Base-by-base conservation (phyloP, 2,329 filamentous ascomycete genomes). In the Beauveria sp. region DNA sequence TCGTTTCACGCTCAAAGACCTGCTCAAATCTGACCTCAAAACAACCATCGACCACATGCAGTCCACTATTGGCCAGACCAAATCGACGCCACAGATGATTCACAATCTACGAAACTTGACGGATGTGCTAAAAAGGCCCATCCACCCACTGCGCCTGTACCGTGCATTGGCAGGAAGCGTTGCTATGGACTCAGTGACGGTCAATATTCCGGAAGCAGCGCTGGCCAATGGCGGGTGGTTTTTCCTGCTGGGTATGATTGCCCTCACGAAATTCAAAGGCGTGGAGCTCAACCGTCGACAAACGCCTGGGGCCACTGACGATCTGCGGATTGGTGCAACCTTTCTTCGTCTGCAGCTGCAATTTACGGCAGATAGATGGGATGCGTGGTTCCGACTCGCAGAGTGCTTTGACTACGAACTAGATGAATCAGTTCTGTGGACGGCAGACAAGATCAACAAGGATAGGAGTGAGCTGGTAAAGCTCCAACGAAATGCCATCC, bases 41-140 rank as follows among this genome's bases (percentile, higher is more conserved):
- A 85, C 82, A 18, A 91, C 92, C 0, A 95, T 99, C 63, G 95
- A 99, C 63, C 92, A 93, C 67, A 91, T 99, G 75, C 93, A 98
- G 71, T 87, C 91, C 66, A 88, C 90, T 5, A 88, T 98, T 60
- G 91, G 91, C 1, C 83, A 84, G 60, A 85, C 88, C 31, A 96
- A 93, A 72, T 85, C 88, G 14, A 89, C 88, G 1, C 85, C 90
- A 5, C 87, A 92, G 64, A 88, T 96, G 74, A 83, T 88, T n/a
- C 88, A 95, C 72, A 99, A 99, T 73, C 82, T 91, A 61, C 88
- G 91, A 60, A 87, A 96, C 65, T 88, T 95, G 61, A 89, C 86
- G 4, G 84, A 90, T 31, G 95, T 90, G 69, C 79, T 98, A 55
- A 93, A 91, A 70, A 88, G 88, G 28, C 88, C 92, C 0, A 88